These are phyloP conservation scores for Pisolithus thermaeus DNA, from an alignment of 1,284 basidiomycete species.

Conservation along the genomic window DNA sequence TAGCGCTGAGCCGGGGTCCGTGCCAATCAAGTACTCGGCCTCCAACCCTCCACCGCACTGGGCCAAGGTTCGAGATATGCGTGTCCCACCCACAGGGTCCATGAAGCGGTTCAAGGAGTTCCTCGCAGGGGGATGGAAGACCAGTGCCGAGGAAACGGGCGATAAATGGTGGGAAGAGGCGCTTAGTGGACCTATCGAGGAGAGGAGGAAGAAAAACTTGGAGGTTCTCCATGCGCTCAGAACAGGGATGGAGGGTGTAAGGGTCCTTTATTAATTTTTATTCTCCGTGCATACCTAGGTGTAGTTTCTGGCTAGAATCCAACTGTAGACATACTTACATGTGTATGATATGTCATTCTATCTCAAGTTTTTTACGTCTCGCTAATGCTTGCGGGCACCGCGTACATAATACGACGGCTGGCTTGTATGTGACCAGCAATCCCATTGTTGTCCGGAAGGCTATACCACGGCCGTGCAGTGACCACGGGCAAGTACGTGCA, in stretches of 20 bases:
- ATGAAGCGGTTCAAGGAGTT: slow-evolving; percentile 38
- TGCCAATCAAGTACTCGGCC: slow-evolving; percentile 31
- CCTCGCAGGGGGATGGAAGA: slow-evolving; percentile 50
- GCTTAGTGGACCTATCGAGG: slow-evolving; percentile 45
- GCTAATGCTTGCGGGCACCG: too few species aligned
- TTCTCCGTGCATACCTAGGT: too few species aligned
- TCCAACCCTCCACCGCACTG: slow-evolving; percentile 51
- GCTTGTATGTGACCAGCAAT: too few species aligned
- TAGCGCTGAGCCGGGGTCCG: slow-evolving; percentile 1
- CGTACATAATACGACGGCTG: too few species aligned
- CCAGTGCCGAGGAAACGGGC: slow-evolving; percentile 22
- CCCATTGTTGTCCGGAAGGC: too few species aligned
- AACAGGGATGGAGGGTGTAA: slow-evolving; percentile 37
- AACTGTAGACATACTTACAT: too few species aligned
- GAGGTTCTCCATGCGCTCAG: slow-evolving; percentile 37
- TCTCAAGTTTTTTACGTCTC: too few species aligned
- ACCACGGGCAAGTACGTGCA: too few species aligned
- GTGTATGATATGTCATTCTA: too few species aligned
- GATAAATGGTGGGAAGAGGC: slow-evolving; percentile 64
- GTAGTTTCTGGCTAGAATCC: too few species aligned
- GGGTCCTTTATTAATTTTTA: slow-evolving; percentile 1
- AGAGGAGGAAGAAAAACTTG: slow-evolving; percentile 37
- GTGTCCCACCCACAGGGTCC: slow-evolving; percentile 33
- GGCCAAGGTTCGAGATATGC: slow-evolving; percentile 36
- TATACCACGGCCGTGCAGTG: too few species aligned